These are phyloP conservation scores for Candida easanensis DNA, from an alignment of 805 yeast genomes.

Conservation along the genomic window DNA sequence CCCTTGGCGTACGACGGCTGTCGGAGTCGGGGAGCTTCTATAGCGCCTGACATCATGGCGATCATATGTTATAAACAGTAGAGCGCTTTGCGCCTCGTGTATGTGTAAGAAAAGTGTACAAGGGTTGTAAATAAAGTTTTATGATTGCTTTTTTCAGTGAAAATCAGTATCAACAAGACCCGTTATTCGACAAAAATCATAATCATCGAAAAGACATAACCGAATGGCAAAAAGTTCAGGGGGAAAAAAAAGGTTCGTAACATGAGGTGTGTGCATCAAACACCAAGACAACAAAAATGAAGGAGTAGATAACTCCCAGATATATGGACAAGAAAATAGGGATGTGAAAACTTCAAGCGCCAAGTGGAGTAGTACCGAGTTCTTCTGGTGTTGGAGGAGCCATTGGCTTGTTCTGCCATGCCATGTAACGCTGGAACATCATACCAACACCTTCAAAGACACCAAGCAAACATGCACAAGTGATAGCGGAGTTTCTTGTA, in stretches of 20 bases:
- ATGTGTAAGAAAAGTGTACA: not conserved
- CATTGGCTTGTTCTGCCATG: slow-evolving; percentile 74
- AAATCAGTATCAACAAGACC: not conserved
- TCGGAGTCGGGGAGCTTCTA: too few species aligned
- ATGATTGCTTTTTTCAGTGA: too few species aligned
- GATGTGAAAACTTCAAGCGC: slow-evolving; percentile 8
- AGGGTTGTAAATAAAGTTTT: too few species aligned
- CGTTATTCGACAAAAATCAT: not conserved
- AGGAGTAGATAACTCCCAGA: too few species aligned
- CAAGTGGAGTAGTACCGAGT: slow-evolving; percentile 22
- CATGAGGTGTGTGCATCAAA: not conserved
- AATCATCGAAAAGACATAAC: not conserved
- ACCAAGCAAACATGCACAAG: slow-evolving; percentile 96
- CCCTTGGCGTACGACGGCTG: too few species aligned
- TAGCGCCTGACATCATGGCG: too few species aligned
- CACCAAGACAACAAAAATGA: not conserved
- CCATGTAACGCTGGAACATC: slow-evolving; percentile 89
- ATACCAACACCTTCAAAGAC: slow-evolving; percentile 98
- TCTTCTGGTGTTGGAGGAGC: slow-evolving; percentile 57
- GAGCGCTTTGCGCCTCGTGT: not conserved
- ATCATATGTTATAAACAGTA: too few species aligned
- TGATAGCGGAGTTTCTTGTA: slow-evolving; percentile 92
- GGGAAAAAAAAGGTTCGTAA: not conserved
- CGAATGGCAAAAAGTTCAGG: too few species aligned
- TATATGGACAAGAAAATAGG: not conserved